phyloP scores from a whole-genome alignment of 2,329 filamentous ascomycete species.

The Venturia asperata region DNA sequence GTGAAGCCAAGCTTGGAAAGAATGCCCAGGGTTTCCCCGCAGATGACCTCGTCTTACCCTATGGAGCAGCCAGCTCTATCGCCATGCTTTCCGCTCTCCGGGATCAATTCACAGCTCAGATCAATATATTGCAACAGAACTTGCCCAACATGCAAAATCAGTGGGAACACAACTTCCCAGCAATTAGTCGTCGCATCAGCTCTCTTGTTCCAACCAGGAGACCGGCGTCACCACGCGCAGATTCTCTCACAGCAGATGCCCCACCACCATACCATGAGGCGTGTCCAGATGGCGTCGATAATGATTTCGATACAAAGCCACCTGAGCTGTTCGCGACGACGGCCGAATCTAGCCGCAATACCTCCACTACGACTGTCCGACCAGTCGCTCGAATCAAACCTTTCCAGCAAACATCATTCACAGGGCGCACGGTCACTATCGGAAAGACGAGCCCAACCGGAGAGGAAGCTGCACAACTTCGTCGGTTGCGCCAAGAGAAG shows the following conservation, averaged over 20 bases:
- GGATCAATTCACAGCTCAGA: conserved; percentile 64
- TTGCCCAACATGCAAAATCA: conserved; percentile 53
- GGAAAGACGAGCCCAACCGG: conserved; percentile 37
- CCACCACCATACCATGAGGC: conserved; percentile 20
- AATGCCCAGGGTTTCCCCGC: not conserved
- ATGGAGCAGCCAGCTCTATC: conserved; percentile 7
- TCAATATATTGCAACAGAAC: conserved; percentile 67
- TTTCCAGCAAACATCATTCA: not conserved
- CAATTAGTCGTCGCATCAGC: conserved; percentile 64
- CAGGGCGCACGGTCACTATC: conserved; percentile 30
- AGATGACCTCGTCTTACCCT: not conserved
- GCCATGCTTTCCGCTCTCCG: conserved; percentile 63
- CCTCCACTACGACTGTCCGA: conserved; percentile 18
- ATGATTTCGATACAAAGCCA: conserved; percentile 19
- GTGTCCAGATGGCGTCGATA: conserved; percentile 16
- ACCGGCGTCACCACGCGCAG: conserved; percentile 15
- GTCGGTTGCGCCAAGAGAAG: conserved; percentile 40
- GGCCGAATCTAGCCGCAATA: not conserved
- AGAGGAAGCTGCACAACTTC: conserved; percentile 41
- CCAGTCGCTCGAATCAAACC: not conserved
- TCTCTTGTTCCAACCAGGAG: conserved; percentile 55
- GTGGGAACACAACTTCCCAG: conserved; percentile 56
- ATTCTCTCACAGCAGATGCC: conserved; percentile 38
- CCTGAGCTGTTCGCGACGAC: conserved; percentile 15
- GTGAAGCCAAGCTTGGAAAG: not conserved